phyloP scores from a whole-genome alignment of 1,139 yeast genomes.

The Arxiozyma slooffiae region DNA sequence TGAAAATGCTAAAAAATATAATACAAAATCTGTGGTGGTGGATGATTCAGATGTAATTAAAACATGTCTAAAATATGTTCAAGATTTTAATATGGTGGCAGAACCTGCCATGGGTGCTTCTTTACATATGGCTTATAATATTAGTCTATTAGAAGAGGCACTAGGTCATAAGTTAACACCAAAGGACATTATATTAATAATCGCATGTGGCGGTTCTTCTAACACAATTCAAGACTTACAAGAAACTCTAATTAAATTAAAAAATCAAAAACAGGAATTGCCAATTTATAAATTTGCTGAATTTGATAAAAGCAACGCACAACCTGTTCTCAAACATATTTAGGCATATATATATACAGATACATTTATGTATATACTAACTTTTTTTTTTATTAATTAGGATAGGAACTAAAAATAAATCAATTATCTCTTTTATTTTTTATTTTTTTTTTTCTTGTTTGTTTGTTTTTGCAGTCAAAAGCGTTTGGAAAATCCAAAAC shows the following conservation, averaged over 20 bases:
- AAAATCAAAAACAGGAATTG: neutral
- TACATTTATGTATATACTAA: no score
- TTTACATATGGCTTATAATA: conserved; percentile 40
- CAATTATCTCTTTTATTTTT: no score
- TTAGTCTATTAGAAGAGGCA: conserved; percentile 30
- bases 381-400: no score
- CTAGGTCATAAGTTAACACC: conserved; percentile 29
- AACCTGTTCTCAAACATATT: no score
- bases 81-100: conserved; percentile 40
- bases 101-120: conserved; percentile 78
- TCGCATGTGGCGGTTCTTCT: conserved; percentile 58
- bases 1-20: conserved; percentile 32
- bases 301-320: no score
- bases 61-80: conserved; percentile 43
- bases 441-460: no score
- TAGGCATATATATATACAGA: no score
- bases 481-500: no score
- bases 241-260: conserved; percentile 71
- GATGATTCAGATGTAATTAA: conserved; percentile 46
- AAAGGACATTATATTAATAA: conserved; percentile 45
- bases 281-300: neutral
- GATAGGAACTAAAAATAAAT: no score
- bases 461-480: no score
- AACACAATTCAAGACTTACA: conserved; percentile 32
- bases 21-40: conserved; percentile 39